Evolutionary conservation across 2,329 filamentous ascomycete species (phyloP).

Genomic region (Colletotrichum tabaci): DNA sequence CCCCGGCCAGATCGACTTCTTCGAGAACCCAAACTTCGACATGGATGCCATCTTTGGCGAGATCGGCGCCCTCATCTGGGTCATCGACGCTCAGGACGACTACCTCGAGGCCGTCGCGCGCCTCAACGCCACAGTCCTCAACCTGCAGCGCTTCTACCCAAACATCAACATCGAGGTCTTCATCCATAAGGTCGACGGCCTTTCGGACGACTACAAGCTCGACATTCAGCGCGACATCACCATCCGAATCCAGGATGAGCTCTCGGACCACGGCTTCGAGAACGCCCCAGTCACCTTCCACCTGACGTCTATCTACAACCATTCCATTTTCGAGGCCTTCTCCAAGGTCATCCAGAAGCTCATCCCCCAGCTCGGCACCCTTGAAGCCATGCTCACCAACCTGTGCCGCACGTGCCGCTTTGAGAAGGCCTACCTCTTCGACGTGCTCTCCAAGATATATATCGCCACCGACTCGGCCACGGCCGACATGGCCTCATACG

Average conservation of each 20-base stretch:
- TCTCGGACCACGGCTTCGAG: constrained; percentile 93
- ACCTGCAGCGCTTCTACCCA: constrained; percentile 89
- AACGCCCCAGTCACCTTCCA: constrained; percentile 96
- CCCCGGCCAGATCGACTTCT: constrained; percentile 91
- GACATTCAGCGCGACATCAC: constrained; percentile 98
- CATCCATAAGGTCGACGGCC: constrained; percentile 98
- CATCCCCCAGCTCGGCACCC: constrained; percentile 90
- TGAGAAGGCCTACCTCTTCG: constrained; percentile 98
- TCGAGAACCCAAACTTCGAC: constrained; percentile 90
- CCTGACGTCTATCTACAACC: constrained; percentile 97
- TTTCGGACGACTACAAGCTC: constrained; percentile 95
- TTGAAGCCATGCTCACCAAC: constrained; percentile 95
- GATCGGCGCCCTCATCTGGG: constrained; percentile 96
- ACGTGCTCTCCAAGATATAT: constrained; percentile 98
- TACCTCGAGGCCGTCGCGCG: constrained; percentile 92
- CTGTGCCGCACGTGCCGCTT: constrained; percentile 94
- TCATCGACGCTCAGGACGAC: constrained; percentile 98
- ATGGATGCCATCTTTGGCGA: constrained; percentile 95
- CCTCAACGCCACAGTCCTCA: constrained; percentile 90
- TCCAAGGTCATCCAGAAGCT: constrained; percentile 99
- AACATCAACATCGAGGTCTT: constrained; percentile 98
- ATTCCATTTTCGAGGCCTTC: constrained; percentile 98
- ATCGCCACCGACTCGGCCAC: constrained; percentile 96
- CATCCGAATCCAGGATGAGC: constrained; percentile 95
- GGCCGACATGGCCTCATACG: constrained; percentile 95